A percentile compares a stretch with the other conserved stretches of the same genome.
Conservation (phyloP, 2,329 filamentous ascomycete species). For the Penicillium sp. region DNA sequence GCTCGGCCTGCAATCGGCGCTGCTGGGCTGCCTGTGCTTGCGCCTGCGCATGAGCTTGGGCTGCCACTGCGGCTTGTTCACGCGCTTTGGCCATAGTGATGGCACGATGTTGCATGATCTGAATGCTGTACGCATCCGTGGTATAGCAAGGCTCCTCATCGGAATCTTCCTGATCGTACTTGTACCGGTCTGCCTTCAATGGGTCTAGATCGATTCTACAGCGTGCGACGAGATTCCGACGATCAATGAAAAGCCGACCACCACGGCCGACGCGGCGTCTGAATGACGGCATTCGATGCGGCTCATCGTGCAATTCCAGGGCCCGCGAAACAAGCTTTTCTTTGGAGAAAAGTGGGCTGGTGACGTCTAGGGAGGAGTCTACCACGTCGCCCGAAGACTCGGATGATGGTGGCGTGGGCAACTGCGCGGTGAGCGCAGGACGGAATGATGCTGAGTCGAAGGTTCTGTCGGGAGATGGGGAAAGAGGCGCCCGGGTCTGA, state of each 20-base stretch:
- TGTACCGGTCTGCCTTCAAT: conserved; percentile 64
- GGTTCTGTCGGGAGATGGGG: conserved; percentile 63
- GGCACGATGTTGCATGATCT: conserved; percentile 52
- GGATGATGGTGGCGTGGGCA: conserved; percentile 47
- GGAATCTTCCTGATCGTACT: conserved; percentile 79
- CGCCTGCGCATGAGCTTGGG: conserved; percentile 39
- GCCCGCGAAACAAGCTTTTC: conserved; percentile 39
- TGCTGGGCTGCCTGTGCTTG: conserved; percentile 37
- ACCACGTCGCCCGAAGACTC: conserved; percentile 42
- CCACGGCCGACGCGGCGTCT: conserved; percentile 78
- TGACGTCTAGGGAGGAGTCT: conserved; percentile 33
- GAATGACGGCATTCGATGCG: conserved; percentile 57
- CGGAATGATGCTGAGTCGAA: conserved; percentile 58
- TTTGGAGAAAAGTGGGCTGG: conserved; percentile 26
- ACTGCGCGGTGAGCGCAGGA: conserved; percentile 62
- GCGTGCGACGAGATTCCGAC: conserved; percentile 60
- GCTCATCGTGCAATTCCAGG: conserved; percentile 41
- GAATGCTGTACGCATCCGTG: conserved; percentile 61
- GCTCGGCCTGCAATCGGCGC: conserved; percentile 35
- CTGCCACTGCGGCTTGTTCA: conserved; percentile 38
- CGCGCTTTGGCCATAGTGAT: conserved; percentile 44
- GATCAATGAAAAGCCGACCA: conserved; percentile 82
- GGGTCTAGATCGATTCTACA: conserved; percentile 42
- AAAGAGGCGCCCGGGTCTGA: conserved; percentile 76
- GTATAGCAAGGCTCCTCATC: conserved; percentile 70